phyloP scores from a whole-genome alignment of 345 rosid species.

The Aquilaria malaccensis region DNA sequence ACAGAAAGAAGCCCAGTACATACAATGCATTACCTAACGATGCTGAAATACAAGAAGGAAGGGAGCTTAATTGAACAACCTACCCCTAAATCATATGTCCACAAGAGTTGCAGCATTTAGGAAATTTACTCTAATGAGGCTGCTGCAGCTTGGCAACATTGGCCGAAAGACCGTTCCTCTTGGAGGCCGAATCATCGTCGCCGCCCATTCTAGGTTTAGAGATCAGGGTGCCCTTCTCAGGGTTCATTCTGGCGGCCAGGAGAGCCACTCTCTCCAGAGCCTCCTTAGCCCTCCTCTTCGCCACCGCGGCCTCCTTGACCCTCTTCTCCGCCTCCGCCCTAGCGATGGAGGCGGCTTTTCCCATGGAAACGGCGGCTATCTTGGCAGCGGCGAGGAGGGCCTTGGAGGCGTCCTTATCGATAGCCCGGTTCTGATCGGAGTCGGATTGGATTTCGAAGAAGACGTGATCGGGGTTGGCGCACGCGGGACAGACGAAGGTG shows the following conservation, averaged over 20 bases:
- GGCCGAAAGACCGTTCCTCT: too few relatives aligned
- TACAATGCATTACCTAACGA: too few relatives aligned
- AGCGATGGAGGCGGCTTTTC: slow-evolving; percentile 19
- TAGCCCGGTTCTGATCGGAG: slow-evolving; percentile 5
- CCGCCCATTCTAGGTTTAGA: neutral
- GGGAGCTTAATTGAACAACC: too few relatives aligned
- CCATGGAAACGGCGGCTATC: slow-evolving; percentile 33
- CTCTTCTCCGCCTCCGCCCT: slow-evolving; percentile 30
- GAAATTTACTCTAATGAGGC: too few relatives aligned
- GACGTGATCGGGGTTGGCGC: slow-evolving; percentile 36
- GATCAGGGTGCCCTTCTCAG: slow-evolving; percentile 3
- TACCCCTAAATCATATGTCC: too few relatives aligned
- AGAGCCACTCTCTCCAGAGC: slow-evolving; percentile 37
- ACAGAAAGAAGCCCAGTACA: too few relatives aligned
- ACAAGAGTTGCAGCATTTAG: too few relatives aligned
- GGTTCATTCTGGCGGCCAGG: slow-evolving; percentile 9
- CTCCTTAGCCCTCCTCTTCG: slow-evolving; percentile 39
- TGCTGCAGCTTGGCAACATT: too few relatives aligned
- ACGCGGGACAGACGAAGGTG: slow-evolving; percentile 37
- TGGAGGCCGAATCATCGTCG: too few relatives aligned
- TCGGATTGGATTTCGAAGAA: slow-evolving; percentile 22
- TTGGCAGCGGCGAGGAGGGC: slow-evolving; percentile 46
- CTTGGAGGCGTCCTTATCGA: slow-evolving; percentile 17
- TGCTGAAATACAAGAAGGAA: too few relatives aligned
- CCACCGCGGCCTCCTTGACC: slow-evolving; percentile 25